Evolutionary conservation across 2,329 filamentous ascomycete species (phyloP).

Genomic region (Sporothrix humicola): DNA sequence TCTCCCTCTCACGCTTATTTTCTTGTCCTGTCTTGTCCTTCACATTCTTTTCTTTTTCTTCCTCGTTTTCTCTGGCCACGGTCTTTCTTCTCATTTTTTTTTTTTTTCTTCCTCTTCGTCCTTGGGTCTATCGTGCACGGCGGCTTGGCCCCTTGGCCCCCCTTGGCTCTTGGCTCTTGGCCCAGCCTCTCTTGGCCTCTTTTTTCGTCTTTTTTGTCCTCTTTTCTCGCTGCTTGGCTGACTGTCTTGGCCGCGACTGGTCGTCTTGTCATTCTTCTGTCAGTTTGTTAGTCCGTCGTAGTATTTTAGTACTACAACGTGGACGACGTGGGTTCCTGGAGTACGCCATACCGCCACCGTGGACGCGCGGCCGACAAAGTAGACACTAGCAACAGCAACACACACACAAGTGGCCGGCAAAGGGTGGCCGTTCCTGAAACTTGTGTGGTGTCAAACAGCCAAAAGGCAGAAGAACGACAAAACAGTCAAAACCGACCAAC

Average conservation of each 20-base stretch:
- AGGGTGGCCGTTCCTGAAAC: slow-evolving; percentile 26
- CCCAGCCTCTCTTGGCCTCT: slow-evolving; percentile 2
- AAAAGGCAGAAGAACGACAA: too few relatives aligned
- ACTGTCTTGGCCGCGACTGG: slow-evolving; percentile 25
- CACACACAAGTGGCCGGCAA: not conserved
- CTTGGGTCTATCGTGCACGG: slow-evolving; percentile 8
- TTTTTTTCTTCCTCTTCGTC: not conserved
- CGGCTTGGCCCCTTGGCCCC: slow-evolving; percentile 24
- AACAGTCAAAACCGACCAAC: slow-evolving; percentile 5
- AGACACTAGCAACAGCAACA: not conserved
- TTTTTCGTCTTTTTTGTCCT: too few relatives aligned
- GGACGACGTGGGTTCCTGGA: not conserved
- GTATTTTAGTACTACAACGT: not conserved
- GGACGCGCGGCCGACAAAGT: slow-evolving; percentile 23
- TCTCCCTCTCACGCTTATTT: not conserved
- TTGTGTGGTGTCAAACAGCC: not conserved
- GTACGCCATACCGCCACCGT: not conserved
- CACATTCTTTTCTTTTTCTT: not conserved
- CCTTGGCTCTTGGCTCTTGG: slow-evolving; percentile 24
- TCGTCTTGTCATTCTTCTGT: not conserved
- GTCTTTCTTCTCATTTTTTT: not conserved
- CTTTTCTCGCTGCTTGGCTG: slow-evolving; percentile 6
- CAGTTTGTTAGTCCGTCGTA: not conserved
- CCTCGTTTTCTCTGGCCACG: not conserved
- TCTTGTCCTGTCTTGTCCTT: not conserved